Evolutionary conservation across 768 basidiomycete species (phyloP).

Genomic region (Aureoboletus auriporus): DNA sequence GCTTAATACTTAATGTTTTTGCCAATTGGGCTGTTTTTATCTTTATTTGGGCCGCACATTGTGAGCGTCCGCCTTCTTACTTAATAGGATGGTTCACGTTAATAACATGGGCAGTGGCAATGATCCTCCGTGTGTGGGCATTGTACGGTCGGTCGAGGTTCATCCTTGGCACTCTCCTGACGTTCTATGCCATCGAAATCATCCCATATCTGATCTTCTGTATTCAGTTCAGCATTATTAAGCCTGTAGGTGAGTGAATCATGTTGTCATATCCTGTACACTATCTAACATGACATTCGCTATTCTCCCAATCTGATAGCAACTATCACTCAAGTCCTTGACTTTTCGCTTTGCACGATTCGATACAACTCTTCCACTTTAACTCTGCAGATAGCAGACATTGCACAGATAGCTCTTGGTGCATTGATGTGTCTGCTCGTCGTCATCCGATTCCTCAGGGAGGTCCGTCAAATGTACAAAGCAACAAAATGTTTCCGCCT

Average conservation of each 20-base stretch:
- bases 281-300: not conserved
- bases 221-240: not conserved
- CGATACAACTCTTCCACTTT: no score
- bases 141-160: not conserved
- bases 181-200: not conserved
- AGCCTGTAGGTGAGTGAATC: not conserved
- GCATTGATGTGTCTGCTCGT: not conserved
- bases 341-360: not conserved
- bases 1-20: not conserved
- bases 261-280: not conserved
- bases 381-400: not conserved
- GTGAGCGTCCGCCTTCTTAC: not conserved
- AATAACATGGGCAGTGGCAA: not conserved
- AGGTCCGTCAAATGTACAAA: not conserved
- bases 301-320: not conserved
- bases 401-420: not conserved
- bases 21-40: not conserved
- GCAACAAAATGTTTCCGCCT: not conserved
- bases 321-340: not conserved
- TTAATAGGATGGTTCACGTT: not conserved
- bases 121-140: conserved; percentile 1
- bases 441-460: not conserved
- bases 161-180: not conserved
- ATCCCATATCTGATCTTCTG: not conserved
- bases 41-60: conserved; percentile 1